Evolutionary conservation across 805 yeast species (phyloP).

Genomic region (Candida silvicultrix): DNA sequence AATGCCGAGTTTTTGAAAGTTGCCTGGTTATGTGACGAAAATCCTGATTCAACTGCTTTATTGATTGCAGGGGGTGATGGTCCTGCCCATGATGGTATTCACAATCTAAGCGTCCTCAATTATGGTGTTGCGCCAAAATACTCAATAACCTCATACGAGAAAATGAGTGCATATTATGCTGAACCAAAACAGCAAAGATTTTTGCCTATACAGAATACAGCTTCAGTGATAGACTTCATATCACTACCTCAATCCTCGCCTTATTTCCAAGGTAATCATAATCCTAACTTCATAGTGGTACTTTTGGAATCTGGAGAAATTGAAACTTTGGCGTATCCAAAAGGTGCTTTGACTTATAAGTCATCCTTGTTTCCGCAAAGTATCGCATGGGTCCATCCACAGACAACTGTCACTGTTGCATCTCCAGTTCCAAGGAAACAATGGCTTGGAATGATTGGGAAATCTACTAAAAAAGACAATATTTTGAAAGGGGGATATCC

Average conservation of each 20-base stretch:
- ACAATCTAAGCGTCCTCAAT: conserved; percentile 51
- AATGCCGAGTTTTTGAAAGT: conserved; percentile 41
- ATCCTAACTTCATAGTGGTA: conserved; percentile 60
- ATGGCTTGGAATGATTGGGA: conserved; percentile 75
- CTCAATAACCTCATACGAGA: conserved; percentile 74
- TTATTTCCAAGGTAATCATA: conserved; percentile 72
- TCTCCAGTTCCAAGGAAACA: conserved; percentile 53
- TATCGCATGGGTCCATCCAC: conserved; percentile 72
- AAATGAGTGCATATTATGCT: conserved; percentile 73
- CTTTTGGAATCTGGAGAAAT: conserved; percentile 59
- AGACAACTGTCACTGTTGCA: conserved; percentile 50
- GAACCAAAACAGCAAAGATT: conserved; percentile 49
- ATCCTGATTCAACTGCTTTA: conserved; percentile 76
- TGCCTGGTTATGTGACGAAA: conserved; percentile 72
- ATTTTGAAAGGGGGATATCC: conserved; percentile 81
- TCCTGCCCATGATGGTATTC: conserved; percentile 34
- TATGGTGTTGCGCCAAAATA: conserved; percentile 78
- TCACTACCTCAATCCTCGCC: conserved; percentile 63
- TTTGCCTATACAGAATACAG: conserved; percentile 44
- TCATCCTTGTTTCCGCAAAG: conserved; percentile 75
- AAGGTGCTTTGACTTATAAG: conserved; percentile 43
- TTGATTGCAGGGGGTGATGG: conserved; percentile 64
- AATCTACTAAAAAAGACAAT: conserved; percentile 34
- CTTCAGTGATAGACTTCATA: conserved; percentile 39
- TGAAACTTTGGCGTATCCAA: conserved; percentile 52